A percentile compares a stretch with the other conserved stretches of the same genome.
These are phyloP conservation scores for Paraphaeosphaeria sporulosa DNA, from an alignment of 2,329 filamentous ascomycete species.

Conservation along the genomic window DNA sequence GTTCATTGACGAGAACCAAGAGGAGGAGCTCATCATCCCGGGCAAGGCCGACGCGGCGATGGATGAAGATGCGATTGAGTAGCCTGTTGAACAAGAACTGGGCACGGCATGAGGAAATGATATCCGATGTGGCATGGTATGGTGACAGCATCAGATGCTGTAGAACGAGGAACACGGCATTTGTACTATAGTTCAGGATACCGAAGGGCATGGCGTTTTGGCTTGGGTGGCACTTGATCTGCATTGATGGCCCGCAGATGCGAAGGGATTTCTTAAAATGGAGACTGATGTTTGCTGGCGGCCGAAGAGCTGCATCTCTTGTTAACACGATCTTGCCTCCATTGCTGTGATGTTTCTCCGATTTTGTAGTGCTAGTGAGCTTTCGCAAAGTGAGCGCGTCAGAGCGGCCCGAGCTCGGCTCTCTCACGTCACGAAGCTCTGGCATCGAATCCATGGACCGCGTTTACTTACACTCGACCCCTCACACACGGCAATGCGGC, in stretches of 20 bases:
- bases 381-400: conserved; percentile 1
- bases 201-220: conserved; percentile 21
- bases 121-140: conserved; percentile 3
- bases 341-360: background rate
- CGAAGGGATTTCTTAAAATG: conserved; percentile 20
- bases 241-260: conserved; percentile 16
- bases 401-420: conserved; percentile 28
- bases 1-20: conserved; percentile 75
- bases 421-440: conserved; percentile 21
- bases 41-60: conserved; percentile 40
- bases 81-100: background rate
- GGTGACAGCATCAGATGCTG: conserved; percentile 9
- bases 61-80: conserved; percentile 27
- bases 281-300: conserved; percentile 19
- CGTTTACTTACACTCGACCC: conserved; percentile 19
- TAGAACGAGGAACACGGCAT: conserved; percentile 15
- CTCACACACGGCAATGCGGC: conserved; percentile 46
- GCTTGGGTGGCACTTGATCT: conserved; percentile 20
- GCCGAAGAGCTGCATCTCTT: conserved; percentile 26
- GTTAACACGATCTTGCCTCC: conserved; percentile 6
- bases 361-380: background rate
- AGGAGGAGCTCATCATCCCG: conserved; percentile 77
- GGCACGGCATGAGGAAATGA: conserved; percentile 6
- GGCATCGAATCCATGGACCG: conserved; percentile 17
- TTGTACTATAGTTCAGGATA: conserved; percentile 30